Percentiles rank a stretch among this genome's conserved stretches.
Evolutionary conservation across 2,329 filamentous ascomycete genomes (phyloP).

Genomic region (Metarhizium anisopliae): DNA sequence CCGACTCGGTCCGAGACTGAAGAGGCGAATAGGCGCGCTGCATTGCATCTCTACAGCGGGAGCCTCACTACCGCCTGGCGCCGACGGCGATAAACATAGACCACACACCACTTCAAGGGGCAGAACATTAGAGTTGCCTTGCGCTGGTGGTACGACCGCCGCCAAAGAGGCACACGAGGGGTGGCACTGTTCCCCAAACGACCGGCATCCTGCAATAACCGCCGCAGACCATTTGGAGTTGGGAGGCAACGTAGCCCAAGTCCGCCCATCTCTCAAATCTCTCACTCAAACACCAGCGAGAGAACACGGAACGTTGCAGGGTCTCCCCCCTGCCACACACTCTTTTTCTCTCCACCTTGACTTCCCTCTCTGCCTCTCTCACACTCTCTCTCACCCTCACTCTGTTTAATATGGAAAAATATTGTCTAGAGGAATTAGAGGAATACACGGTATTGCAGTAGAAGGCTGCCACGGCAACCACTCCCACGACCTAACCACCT

Average conservation of each 20-base stretch:
- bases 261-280: no score
- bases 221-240: neutral
- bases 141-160: no score
- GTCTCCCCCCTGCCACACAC: no score
- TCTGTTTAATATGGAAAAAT: neutral
- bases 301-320: no score
- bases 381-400: neutral
- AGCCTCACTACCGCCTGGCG: no score
- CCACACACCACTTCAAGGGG: no score
- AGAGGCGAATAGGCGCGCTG: neutral
- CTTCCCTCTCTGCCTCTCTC: neutral
- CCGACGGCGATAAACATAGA: no score
- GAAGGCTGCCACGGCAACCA: neutral
- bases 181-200: neutral
- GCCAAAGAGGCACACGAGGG: no score
- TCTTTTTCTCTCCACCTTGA: no score
- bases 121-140: no score
- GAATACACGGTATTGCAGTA: neutral
- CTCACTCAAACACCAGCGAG: no score
- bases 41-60: neutral
- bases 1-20: conserved; percentile 10
- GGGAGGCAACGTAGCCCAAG: neutral
- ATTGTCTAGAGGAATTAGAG: neutral
- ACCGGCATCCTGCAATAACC: neutral
- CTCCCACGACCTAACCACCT: neutral